These are phyloP conservation scores for Aspergillus mulundensis DNA, from an alignment of 495 filamentous ascomycete species.

Conservation along the genomic window DNA sequence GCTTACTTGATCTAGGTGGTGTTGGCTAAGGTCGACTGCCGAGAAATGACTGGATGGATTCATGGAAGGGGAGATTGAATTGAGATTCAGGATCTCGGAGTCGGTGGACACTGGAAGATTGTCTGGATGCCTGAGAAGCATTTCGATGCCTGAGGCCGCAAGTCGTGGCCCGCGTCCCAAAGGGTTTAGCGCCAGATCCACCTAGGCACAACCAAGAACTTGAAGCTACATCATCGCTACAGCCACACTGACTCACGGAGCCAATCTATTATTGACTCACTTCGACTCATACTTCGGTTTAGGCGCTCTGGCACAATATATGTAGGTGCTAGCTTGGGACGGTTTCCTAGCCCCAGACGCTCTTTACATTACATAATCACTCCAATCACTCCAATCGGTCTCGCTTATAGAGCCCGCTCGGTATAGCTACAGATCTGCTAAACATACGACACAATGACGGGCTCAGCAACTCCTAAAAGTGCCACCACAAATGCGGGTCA, in stretches of 20 bases:
- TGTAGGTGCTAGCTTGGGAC: neutral
- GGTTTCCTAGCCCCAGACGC: neutral
- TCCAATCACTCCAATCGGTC: neutral
- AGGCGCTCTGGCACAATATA: neutral
- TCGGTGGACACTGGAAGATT: too few relatives aligned
- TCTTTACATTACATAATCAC: neutral
- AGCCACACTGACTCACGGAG: neutral
- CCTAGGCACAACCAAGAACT: neutral
- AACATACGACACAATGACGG: conserved; percentile 7
- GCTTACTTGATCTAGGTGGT: too few relatives aligned
- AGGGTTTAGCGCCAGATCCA: neutral
- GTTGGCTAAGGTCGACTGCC: too few relatives aligned
- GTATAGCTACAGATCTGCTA: neutral
- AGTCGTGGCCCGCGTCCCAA: neutral
- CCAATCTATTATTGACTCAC: conserved; percentile 13
- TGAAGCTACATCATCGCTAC: neutral
- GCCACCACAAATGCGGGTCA: conserved; percentile 32
- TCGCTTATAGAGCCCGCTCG: neutral
- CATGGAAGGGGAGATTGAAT: too few relatives aligned
- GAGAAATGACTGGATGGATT: too few relatives aligned
- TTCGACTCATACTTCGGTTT: conserved; percentile 10
- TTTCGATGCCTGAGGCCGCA: conserved; percentile 1
- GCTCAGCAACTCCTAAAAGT: conserved; percentile 11
- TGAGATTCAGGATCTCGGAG: too few relatives aligned
- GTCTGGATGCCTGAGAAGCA: too few relatives aligned